A percentile compares a stretch with the other conserved stretches of the same genome.
phyloP scores from a whole-genome alignment of 2,329 filamentous ascomycete genomes.

The Thelonectria olida region DNA sequence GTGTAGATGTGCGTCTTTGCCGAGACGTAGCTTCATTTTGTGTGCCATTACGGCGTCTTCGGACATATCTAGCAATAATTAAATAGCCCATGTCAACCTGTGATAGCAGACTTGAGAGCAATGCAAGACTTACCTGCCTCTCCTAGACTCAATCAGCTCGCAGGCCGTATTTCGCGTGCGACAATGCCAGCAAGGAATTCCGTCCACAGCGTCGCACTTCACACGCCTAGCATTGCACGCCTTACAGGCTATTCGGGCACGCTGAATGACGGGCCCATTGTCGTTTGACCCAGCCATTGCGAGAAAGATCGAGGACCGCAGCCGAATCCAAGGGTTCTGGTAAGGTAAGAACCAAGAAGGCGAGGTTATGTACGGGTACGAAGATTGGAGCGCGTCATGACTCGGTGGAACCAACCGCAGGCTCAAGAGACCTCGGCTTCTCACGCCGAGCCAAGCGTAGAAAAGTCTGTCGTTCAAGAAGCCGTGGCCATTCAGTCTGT shows the following conservation, averaged over 20 bases:
- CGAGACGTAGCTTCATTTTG: neutral
- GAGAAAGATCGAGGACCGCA: neutral
- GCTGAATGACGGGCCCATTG: neutral
- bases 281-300: neutral
- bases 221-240: conserved; percentile 32
- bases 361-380: neutral
- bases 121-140: conserved; percentile 24
- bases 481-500: no score
- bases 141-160: conserved; percentile 29
- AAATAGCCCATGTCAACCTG: rapidly evolving
- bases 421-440: neutral
- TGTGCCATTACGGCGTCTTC: neutral
- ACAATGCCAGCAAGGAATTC: conserved; percentile 33
- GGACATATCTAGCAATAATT: conserved; percentile 5
- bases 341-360: no score
- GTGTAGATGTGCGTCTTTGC: neutral
- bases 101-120: neutral
- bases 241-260: conserved; percentile 32
- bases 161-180: conserved; percentile 22
- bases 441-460: no score
- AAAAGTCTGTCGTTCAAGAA: no score
- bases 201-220: conserved; percentile 31
- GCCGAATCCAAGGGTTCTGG: neutral
- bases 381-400: neutral
- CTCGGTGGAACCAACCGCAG: neutral